Percentiles rank a stretch among this genome's conserved stretches.
Evolutionary conservation across 176 grass and related monocot species (phyloP).

Genomic region (Paspalum vaginatum): DNA sequence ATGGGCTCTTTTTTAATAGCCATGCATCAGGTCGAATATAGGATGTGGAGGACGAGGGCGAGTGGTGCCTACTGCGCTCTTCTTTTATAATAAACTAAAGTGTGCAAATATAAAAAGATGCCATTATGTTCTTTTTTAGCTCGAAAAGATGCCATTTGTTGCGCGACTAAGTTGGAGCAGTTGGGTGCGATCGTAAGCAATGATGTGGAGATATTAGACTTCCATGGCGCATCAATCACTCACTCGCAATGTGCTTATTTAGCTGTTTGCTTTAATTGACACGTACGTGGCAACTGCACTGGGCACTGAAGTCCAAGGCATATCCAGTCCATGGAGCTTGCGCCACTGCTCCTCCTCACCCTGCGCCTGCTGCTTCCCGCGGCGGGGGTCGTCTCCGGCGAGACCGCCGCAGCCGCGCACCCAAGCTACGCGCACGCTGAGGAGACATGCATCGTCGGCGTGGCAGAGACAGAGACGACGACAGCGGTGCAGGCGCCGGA

Average conservation of each 20-base stretch:
- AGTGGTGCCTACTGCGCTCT: no score
- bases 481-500: neutral
- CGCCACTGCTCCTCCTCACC: neutral
- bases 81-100: no score
- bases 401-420: neutral
- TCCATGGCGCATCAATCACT: neutral
- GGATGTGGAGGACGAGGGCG: no score
- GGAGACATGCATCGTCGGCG: conserved; percentile 2
- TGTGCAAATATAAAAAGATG: no score
- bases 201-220: conserved; percentile 7
- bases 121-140: no score
- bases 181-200: neutral
- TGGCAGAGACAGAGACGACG: neutral
- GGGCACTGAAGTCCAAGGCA: neutral
- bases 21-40: no score
- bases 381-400: neutral
- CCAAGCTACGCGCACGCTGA: conserved; percentile 26
- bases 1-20: no score
- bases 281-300: neutral
- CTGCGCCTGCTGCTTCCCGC: conserved; percentile 17
- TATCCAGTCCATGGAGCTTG: conserved; percentile 41
- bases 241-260: neutral
- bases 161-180: no score
- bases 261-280: neutral
- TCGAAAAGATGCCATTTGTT: no score